Evolutionary conservation across 1,284 basidiomycete genomes (phyloP), one percentile per base, ranked within the genome.

Genomic region (Abortiporus biennis): DNA sequence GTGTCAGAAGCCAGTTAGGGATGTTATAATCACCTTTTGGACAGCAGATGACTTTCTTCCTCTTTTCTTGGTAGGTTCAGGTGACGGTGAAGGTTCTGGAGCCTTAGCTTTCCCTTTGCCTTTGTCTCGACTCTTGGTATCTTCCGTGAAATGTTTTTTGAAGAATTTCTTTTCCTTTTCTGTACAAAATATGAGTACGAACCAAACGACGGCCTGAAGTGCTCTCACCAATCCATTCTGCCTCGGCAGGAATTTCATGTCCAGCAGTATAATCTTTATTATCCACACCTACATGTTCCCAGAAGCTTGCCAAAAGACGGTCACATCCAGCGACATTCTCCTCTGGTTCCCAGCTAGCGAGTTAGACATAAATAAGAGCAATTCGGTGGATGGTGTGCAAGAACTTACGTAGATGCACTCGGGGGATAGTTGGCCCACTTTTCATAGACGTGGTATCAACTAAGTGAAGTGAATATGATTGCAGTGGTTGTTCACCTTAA

Each of bases 261-360:
- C 74, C 77, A 27, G 65, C 46, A 6, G 50, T 37, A 54, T 78
- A 80, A 52, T 81, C 77, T 0, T 67, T 42, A 42, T 79, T 50
- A 47, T 83, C 78, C 20, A 57, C 54, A 0, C 80, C 80, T n/a
- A 85, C 51, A 42, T 80, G 64, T 3, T 59, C 54, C 82, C 83
- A 85, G 54, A 85, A 85, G 45, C 74, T 75, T 17, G 55, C 46
- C 22, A 84, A 57, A 3, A 85, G 65, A 17, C 74, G 67, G 3
- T 68, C 55, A 51, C 82, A 85, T 13, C 66, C 62, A 34, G 56
- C 50, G 3, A 83, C 64, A 50, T 85, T 81, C 12, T 58, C 59
- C 38, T 67, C 57, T 4, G 82, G 83, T 44, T 85, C 83, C 82
- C 82, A 85, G 47, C 82, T 85, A 45, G 23, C 40, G 36, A 23